phyloP scores from a whole-genome alignment of 331 rosid species.

The Pyracantha coccinea region DNA sequence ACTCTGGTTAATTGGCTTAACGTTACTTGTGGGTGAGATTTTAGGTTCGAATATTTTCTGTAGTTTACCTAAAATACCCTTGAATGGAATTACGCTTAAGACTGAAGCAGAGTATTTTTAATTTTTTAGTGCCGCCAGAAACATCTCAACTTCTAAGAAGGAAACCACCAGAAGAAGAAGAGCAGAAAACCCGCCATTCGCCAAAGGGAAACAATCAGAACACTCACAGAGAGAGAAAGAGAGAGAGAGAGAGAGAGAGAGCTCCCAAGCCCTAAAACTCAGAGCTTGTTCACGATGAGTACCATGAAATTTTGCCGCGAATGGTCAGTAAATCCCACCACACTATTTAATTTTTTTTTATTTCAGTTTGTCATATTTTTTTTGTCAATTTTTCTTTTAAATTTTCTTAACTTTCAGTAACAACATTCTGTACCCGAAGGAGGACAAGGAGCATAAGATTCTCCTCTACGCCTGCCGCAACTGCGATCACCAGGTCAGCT shows the following conservation, averaged over 20 bases:
- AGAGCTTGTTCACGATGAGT: conserved; percentile 53
- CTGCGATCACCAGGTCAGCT: conserved; percentile 81
- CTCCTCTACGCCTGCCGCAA: conserved; percentile 95
- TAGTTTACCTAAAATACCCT: too few species aligned
- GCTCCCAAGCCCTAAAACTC: not conserved
- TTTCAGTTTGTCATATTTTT: not conserved
- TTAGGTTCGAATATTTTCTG: too few species aligned
- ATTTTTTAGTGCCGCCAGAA: not conserved
- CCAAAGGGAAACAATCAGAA: not conserved
- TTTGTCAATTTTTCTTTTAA: too few species aligned
- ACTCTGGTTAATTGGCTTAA: too few species aligned
- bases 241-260: not conserved
- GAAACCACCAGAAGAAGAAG: not conserved
- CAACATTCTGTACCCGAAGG: conserved; percentile 92
- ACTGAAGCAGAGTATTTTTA: too few species aligned
- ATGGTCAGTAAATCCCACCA: conserved; percentile 39
- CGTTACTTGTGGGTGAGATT: too few species aligned
- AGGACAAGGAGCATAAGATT: conserved; percentile 64
- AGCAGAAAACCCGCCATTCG: not conserved
- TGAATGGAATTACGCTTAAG: too few species aligned
- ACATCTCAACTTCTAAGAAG: not conserved
- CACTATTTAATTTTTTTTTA: not conserved
- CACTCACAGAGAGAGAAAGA: too few species aligned
- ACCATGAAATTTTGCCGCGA: conserved; percentile 98
- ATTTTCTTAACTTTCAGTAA: conserved; percentile 40